A percentile compares a stretch with the other conserved stretches of the same genome.
These are phyloP conservation scores for Phylloporus rhodoxanthus DNA, from an alignment of 768 basidiomycete genomes.

Conservation along the genomic window DNA sequence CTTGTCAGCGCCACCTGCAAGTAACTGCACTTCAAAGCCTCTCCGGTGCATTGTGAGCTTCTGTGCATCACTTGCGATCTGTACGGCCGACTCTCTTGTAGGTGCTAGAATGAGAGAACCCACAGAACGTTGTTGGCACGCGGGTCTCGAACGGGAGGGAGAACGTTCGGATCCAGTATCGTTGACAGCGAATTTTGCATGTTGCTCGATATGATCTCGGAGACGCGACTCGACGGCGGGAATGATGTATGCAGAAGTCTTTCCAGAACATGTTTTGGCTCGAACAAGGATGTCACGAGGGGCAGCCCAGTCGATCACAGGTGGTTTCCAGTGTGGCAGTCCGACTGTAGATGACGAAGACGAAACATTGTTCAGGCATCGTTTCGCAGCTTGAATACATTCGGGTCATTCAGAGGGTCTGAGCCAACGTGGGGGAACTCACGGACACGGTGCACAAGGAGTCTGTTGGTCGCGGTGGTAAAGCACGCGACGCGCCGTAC, in stretches of 20 bases:
- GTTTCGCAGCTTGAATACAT: slow-evolving; percentile 5
- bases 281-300: slow-evolving; percentile 75
- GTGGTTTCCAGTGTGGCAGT: background rate
- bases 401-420: background rate
- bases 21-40: slow-evolving; percentile 62
- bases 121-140: slow-evolving; percentile 43
- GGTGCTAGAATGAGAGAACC: slow-evolving; percentile 83
- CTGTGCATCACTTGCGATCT: slow-evolving; percentile 80
- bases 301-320: slow-evolving; percentile 4
- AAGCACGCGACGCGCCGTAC: background rate
- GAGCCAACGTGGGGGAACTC: slow-evolving; percentile 3
- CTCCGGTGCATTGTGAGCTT: slow-evolving; percentile 56
- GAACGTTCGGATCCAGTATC: slow-evolving; percentile 39
- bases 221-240: slow-evolving; percentile 79
- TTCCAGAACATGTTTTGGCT: slow-evolving; percentile 85
- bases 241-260: slow-evolving; percentile 83
- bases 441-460: slow-evolving; percentile 5
- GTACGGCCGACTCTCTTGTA: slow-evolving; percentile 84
- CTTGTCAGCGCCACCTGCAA: slow-evolving; percentile 75
- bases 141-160: slow-evolving; percentile 28
- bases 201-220: slow-evolving; percentile 46
- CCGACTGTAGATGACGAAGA: background rate
- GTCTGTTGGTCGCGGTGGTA: background rate
- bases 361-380: slow-evolving; percentile 4
- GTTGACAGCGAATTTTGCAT: slow-evolving; percentile 35